Evolutionary conservation across 1,284 basidiomycete genomes (phyloP).

Genomic region (Xanthoconium separans): DNA sequence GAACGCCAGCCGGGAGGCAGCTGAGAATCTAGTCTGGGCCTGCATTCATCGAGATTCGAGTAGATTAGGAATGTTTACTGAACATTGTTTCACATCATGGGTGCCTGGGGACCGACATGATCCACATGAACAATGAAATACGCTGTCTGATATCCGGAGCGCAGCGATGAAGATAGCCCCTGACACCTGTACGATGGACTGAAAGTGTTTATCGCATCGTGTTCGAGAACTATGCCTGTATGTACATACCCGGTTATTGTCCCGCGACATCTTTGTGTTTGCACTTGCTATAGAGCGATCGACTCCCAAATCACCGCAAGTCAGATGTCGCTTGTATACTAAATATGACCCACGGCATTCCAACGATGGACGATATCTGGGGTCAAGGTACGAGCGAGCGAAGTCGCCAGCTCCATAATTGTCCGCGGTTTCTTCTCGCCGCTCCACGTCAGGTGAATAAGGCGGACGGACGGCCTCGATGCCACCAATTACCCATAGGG

Average conservation of each 20-base stretch:
- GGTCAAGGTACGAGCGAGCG: constrained; percentile 10
- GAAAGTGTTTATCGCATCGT: constrained; percentile 1
- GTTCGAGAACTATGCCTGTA: not conserved
- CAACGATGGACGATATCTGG: constrained; percentile 6
- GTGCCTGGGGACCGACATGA: constrained; percentile 19
- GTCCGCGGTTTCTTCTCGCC: constrained; percentile 12
- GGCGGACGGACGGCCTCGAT: constrained; percentile 5
- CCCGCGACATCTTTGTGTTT: not conserved
- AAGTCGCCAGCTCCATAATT: constrained; percentile 10
- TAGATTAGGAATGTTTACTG: not conserved
- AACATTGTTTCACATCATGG: constrained; percentile 1
- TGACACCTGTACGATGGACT: not conserved
- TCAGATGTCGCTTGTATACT: not conserved
- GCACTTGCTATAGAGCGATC: constrained; percentile 3
- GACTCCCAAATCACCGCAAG: constrained; percentile 19
- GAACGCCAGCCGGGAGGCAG: not conserved
- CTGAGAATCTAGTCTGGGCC: constrained; percentile 15
- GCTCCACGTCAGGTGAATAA: constrained; percentile 15
- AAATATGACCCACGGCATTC: constrained; percentile 4
- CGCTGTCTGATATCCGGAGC: not conserved
- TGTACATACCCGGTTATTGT: constrained; percentile 16
- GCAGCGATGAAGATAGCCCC: constrained; percentile 3
- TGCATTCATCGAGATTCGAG: not conserved
- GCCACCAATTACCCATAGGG: constrained; percentile 15
- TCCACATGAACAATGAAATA: constrained; percentile 21